Evolutionary conservation across 2,329 filamentous ascomycete genomes (phyloP).

Genomic region (Helotiales sp.): DNA sequence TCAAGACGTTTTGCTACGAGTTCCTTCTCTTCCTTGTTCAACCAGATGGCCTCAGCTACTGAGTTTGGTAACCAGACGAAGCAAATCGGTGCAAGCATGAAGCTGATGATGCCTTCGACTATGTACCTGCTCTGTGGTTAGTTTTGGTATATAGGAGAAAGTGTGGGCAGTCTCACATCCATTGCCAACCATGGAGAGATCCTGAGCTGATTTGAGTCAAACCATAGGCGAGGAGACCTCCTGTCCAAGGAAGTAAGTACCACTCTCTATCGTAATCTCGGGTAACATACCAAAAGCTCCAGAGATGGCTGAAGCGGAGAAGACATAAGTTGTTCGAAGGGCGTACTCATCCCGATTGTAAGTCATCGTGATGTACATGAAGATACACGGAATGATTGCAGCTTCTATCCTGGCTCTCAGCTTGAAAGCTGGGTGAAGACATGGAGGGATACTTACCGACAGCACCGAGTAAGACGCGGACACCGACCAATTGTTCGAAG

Average conservation of each 20-base stretch:
- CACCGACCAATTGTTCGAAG: constrained; percentile 11
- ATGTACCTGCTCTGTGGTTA: background rate
- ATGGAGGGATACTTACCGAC: background rate
- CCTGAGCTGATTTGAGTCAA: constrained; percentile 6
- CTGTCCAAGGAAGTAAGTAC: background rate
- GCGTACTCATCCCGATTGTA: constrained; percentile 11
- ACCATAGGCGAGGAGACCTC: constrained; percentile 6
- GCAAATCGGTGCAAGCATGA: background rate
- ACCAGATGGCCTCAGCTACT: constrained; percentile 4
- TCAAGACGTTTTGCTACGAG: background rate
- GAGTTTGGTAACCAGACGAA: constrained; percentile 2
- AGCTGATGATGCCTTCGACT: constrained; percentile 4
- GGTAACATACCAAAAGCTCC: constrained; percentile 1
- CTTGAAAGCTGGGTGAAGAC: background rate
- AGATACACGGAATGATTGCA: constrained; percentile 8
- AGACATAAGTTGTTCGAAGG: constrained; percentile 2
- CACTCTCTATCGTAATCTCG: background rate
- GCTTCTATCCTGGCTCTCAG: background rate
- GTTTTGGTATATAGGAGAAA: background rate
- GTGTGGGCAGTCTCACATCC: background rate
- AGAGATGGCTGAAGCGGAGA: constrained; percentile 8
- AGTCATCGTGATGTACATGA: constrained; percentile 11
- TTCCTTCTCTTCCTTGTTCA: constrained; percentile 6
- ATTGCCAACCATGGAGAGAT: constrained; percentile 2
- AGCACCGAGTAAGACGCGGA: constrained; percentile 12